phyloP scores from a whole-genome alignment of 129 eudicot genomes.

The Logfia minima region DNA sequence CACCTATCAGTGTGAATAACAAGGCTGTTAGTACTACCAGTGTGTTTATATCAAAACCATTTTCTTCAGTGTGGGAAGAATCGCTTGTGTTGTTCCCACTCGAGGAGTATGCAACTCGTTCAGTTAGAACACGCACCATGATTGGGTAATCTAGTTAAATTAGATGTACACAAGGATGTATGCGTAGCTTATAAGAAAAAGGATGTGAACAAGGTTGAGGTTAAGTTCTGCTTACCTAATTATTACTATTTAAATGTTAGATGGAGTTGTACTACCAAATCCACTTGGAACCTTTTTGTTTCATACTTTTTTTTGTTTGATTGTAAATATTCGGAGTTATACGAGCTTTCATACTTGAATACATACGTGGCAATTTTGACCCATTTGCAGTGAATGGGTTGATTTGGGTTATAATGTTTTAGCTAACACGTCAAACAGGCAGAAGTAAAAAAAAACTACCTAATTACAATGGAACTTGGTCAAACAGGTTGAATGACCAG shows the following conservation, averaged over 20 bases:
- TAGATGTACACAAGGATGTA: slow-evolving; percentile 5
- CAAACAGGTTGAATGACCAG: neutral
- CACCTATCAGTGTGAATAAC: slow-evolving; percentile 38
- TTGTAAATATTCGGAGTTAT: neutral
- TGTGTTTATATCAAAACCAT: slow-evolving; percentile 44
- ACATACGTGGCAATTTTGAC: neutral
- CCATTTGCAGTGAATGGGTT: neutral
- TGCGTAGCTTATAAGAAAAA: neutral
- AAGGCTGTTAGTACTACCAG: slow-evolving; percentile 50
- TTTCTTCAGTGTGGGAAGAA: slow-evolving; percentile 14
- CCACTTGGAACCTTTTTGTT: slow-evolving; percentile 13
- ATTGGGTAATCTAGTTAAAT: neutral
- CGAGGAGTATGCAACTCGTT: neutral
- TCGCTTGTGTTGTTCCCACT: slow-evolving; percentile 12
- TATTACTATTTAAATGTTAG: slow-evolving; percentile 14
- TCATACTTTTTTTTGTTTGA: neutral
- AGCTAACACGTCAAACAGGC: neutral
- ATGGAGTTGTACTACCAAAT: slow-evolving; percentile 33
- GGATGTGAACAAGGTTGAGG: neutral
- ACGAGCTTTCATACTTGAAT: neutral
- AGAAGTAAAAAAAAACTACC: neutral
- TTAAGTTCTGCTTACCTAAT: slow-evolving; percentile 21
- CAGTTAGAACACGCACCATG: slow-evolving; percentile 13
- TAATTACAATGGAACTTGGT: neutral
- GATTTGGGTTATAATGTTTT: neutral